Percentiles rank a stretch among this genome's conserved stretches.
phyloP scores from a whole-genome alignment of 225 moss, liverwort and hornwort species.

The Anthoceros angustus region DNA sequence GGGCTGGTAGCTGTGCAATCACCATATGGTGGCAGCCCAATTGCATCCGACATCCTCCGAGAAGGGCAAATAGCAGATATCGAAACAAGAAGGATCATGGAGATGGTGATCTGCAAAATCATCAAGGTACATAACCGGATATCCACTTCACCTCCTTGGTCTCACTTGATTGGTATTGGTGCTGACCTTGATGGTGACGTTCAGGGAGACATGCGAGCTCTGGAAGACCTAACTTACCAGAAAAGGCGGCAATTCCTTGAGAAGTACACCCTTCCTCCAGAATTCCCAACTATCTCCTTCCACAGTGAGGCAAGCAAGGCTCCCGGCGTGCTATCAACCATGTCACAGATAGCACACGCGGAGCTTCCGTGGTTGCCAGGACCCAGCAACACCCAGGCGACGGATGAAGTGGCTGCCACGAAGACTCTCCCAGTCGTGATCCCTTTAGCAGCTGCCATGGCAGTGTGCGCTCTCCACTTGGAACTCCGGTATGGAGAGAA shows the following conservation, averaged over 20 bases:
- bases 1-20: constrained; percentile 80
- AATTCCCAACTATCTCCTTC: constrained; percentile 75
- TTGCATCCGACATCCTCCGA: constrained; percentile 84
- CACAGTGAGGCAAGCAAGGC: constrained; percentile 90
- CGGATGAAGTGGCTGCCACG: constrained; percentile 31
- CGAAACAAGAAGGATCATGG: constrained; percentile 73
- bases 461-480: constrained; percentile 68
- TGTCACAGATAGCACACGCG: constrained; percentile 84
- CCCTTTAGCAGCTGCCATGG: constrained; percentile 90
- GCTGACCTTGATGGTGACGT: not conserved
- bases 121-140: constrained; percentile 39
- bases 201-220: constrained; percentile 81
- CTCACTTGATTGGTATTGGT: not conserved
- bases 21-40: constrained; percentile 88
- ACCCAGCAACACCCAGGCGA: constrained; percentile 13
- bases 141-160: not conserved
- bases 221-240: constrained; percentile 82
- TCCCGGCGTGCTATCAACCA: constrained; percentile 62
- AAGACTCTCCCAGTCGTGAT: constrained; percentile 60
- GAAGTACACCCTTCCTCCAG: constrained; percentile 49
- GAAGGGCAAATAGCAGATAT: constrained; percentile 93
- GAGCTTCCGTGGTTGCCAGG: constrained; percentile 81
- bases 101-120: constrained; percentile 63
- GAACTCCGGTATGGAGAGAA: constrained; percentile 89
- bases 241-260: constrained; percentile 65